These are phyloP conservation scores for Bipolaris cookei DNA, from an alignment of 2,329 filamentous ascomycete species.

Conservation along the genomic window DNA sequence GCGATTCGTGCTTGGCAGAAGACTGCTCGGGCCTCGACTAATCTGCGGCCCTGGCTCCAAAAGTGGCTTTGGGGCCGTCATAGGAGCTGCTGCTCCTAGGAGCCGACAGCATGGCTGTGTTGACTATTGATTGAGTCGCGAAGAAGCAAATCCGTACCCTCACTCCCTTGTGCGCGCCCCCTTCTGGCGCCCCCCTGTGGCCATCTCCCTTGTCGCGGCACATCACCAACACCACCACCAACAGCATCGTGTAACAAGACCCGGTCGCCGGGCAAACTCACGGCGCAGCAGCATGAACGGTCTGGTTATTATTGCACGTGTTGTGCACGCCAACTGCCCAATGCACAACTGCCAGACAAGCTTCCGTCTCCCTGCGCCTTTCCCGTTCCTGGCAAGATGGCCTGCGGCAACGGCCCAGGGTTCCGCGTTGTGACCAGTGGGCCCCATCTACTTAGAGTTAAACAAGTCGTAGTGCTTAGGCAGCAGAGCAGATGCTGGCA, in stretches of 20 bases:
- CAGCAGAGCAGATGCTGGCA: not conserved
- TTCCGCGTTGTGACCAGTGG: conserved; percentile 1
- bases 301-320: conserved; percentile 17
- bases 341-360: conserved; percentile 25
- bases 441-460: not conserved
- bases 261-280: not conserved
- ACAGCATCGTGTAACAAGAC: not conserved
- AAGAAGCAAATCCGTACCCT: not conserved
- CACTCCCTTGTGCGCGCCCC: not conserved
- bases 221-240: not conserved
- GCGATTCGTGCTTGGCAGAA: conserved; percentile 38
- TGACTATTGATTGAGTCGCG: not conserved
- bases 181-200: not conserved
- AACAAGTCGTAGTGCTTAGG: not conserved
- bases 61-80: conserved; percentile 11
- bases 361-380: conserved; percentile 25
- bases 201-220: not conserved
- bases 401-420: conserved; percentile 20
- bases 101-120: conserved; percentile 1
- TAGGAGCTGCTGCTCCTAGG: conserved; percentile 9
- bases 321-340: conserved; percentile 21
- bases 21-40: conserved; percentile 17
- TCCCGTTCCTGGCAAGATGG: conserved; percentile 20
- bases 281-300: conserved; percentile 2
- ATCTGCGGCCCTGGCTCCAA: conserved; percentile 19